Evolutionary conservation across 768 basidiomycete species (phyloP), one percentile per base, ranked within the genome.

Genomic region (Panaeolus cyanescens): DNA sequence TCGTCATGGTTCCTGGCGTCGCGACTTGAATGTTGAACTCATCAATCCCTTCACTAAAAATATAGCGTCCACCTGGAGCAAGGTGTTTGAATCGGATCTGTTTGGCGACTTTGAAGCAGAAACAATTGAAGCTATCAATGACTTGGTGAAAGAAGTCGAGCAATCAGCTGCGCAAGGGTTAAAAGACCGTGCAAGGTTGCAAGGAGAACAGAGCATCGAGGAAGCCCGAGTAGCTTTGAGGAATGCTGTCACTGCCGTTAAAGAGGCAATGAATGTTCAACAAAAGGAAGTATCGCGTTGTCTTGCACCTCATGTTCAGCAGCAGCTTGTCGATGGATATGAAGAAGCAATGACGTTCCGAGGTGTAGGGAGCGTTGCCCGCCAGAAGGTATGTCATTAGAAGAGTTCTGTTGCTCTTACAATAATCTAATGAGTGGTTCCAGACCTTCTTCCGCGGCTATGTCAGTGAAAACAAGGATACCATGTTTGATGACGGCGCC

Each of bases 271-370:
- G 73, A 77, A 74, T 63, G 74, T 65, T 15, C 76, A 85, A 62
- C 86, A 87, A 71, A 87, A 88, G 71, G 84, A 87, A 56, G 74
- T 85, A 5, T 87, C 86, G 0, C 76, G 85, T 19, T 82, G 77
- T 63, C 74, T 88, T 61, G 78, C 84, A 10, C 85, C 85, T 15
- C 82, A 85, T 66, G 80, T 88, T 12, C 83, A 85, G 63, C 67
- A 68, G 9, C 79, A 83, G 64, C 75, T 88, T 10, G 25, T 74
- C 9, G 79, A 81, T 6, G 85, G 83, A 0, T 89, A 89, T 66
- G 70, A 83, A 55, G 72, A 62, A 1, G 86, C 87, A 0, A 82
- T 85, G 80, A 72, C 78, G 56, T 84, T 87, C 64, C 69, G 78
- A 37, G 87, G 87, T 2, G 73, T 34, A 17, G 87, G 87, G 9